Evolutionary conservation across 768 basidiomycete species (phyloP).

Genomic region (Lentinus brumalis): DNA sequence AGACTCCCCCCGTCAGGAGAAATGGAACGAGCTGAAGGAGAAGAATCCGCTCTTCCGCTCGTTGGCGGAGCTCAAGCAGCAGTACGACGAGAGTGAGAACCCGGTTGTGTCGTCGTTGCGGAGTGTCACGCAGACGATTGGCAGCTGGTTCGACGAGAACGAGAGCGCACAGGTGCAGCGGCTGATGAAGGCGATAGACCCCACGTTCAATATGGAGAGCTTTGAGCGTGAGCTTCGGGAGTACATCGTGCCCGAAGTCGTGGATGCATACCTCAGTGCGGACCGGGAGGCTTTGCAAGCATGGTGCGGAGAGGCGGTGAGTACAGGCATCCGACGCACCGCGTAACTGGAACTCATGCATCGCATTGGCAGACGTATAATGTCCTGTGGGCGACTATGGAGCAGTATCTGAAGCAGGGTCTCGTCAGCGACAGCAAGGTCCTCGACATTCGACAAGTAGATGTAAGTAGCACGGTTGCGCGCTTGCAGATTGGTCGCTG

Average conservation of each 20-base stretch:
- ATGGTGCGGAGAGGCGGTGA: conserved; percentile 96
- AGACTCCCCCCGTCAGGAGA: conserved; percentile 75
- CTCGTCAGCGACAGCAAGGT: conserved; percentile 92
- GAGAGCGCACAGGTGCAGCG: conserved; percentile 96
- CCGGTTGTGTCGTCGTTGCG: conserved; percentile 82
- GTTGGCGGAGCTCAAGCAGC: conserved; percentile 58
- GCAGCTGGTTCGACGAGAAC: conserved; percentile 94
- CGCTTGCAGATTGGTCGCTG: not conserved
- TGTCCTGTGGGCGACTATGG: conserved; percentile 98
- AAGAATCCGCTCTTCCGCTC: conserved; percentile 75
- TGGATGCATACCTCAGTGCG: conserved; percentile 92
- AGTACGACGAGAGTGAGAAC: conserved; percentile 92
- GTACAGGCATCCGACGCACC: conserved; percentile 28
- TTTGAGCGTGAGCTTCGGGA: conserved; percentile 92
- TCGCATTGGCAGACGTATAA: conserved; percentile 77
- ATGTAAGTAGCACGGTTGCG: conserved; percentile 54
- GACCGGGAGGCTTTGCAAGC: conserved; percentile 82
- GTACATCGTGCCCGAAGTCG: conserved; percentile 97
- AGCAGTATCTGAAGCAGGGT: conserved; percentile 88
- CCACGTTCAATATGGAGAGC: conserved; percentile 78
- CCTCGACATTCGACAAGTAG: conserved; percentile 96
- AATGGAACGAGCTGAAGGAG: conserved; percentile 79
- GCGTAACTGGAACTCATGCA: not conserved
- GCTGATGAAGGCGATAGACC: conserved; percentile 86
- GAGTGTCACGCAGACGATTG: conserved; percentile 80